Conservation (phyloP, 2,329 filamentous ascomycete genomes). For the Diaporthe vaccinii region DNA sequence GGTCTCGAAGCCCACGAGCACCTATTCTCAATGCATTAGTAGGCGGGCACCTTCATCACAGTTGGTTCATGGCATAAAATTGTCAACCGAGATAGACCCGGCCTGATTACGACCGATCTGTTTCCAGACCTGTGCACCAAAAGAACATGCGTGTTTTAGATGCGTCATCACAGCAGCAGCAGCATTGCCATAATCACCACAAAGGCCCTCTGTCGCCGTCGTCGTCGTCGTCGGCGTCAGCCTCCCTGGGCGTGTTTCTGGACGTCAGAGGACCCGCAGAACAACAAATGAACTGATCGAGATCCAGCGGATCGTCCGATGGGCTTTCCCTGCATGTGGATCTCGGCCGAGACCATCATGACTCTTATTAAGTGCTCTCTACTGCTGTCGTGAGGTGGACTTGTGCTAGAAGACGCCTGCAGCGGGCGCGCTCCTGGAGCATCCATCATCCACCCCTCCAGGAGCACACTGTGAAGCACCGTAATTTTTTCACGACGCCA, state of each 20-base stretch:
- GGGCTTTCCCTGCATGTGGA: conserved; percentile 17
- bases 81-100: conserved; percentile 8
- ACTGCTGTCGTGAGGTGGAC: background rate
- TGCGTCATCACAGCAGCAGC: background rate
- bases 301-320: conserved; percentile 36
- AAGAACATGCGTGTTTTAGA: background rate
- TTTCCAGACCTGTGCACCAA: background rate
- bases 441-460: background rate
- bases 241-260: conserved; percentile 13
- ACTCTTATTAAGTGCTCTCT: conserved; percentile 17
- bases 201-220: background rate
- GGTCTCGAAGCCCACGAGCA: background rate
- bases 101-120: background rate
- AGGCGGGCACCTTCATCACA: background rate
- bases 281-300: conserved; percentile 22
- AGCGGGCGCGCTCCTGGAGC: background rate
- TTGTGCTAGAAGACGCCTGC: background rate
- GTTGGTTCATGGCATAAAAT: conserved; percentile 3
- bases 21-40: background rate
- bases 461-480: background rate
- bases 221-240: background rate
- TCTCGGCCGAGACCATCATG: conserved; percentile 35
- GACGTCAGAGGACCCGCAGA: conserved; percentile 12
- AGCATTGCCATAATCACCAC: background rate
- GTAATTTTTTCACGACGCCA: background rate